Conservation (phyloP, 2,329 filamentous ascomycete genomes). For the Fusarium armeniacum region DNA sequence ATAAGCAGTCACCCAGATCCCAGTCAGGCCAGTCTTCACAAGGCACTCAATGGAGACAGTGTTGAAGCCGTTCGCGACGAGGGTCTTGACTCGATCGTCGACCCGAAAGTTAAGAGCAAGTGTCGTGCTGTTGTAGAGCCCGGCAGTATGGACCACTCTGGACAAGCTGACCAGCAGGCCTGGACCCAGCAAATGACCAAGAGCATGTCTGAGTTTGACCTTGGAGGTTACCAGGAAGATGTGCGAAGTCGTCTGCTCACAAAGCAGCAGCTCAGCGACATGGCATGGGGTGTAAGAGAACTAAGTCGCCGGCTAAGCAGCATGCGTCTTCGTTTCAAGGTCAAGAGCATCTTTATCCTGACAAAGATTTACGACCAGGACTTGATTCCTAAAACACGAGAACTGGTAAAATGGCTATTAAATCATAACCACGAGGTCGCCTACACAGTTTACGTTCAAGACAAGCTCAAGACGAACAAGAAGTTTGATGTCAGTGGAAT, state of each 20-base stretch:
- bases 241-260: constrained; percentile 82
- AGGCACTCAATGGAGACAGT: constrained; percentile 27
- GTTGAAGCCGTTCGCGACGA: constrained; percentile 35
- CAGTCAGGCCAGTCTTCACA: constrained; percentile 27
- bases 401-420: constrained; percentile 85
- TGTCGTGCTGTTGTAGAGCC: constrained; percentile 57
- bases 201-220: constrained; percentile 59
- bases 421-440: constrained; percentile 73
- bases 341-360: constrained; percentile 86
- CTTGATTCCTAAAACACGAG: constrained; percentile 81
- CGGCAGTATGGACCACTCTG: constrained; percentile 59
- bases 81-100: constrained; percentile 41
- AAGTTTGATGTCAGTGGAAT: constrained; percentile 81
- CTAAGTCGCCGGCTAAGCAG: constrained; percentile 87
- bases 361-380: constrained; percentile 92
- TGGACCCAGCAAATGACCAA: constrained; percentile 66
- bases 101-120: constrained; percentile 42
- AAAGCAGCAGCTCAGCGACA: constrained; percentile 94
- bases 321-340: constrained; percentile 84
- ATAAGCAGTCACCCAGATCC: constrained; percentile 31
- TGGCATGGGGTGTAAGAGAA: constrained; percentile 96
- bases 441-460: constrained; percentile 88
- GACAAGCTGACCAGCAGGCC: constrained; percentile 69
- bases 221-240: constrained; percentile 53
- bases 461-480: constrained; percentile 77